Conservation (phyloP, 495 filamentous ascomycete species). For the Achaetomiella virescens region DNA sequence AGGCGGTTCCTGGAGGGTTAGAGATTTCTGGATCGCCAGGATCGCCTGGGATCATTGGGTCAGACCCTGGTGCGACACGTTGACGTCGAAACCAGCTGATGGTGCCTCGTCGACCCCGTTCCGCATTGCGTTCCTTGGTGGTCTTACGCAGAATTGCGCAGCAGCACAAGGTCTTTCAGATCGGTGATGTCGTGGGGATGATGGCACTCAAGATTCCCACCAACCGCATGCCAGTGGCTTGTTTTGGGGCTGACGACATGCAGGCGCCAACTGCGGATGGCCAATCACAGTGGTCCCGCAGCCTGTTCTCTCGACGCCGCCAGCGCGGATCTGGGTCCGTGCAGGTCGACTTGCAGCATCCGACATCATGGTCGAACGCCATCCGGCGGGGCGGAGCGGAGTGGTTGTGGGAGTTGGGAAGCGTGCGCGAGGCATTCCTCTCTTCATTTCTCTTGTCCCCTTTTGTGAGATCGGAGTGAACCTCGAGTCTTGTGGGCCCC, state of each 20-base stretch:
- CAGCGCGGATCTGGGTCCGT: background rate
- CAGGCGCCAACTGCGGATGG: background rate
- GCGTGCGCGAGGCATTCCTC: too few species aligned
- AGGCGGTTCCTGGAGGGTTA: background rate
- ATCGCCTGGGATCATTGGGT: background rate
- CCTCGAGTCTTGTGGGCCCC: too few species aligned
- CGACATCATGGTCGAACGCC: too few species aligned
- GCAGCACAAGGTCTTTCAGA: background rate
- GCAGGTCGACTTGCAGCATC: background rate
- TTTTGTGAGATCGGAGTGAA: too few species aligned
- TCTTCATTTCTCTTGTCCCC: too few species aligned
- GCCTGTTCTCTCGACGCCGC: background rate
- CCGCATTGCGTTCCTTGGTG: too few species aligned
- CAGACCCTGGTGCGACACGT: background rate
- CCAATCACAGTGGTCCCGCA: background rate
- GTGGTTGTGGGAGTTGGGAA: too few species aligned
- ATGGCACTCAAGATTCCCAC: background rate
- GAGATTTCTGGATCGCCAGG: background rate
- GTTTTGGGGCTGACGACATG: background rate
- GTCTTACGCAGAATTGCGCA: too few species aligned
- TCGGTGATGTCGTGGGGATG: background rate
- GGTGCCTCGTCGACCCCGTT: too few species aligned
- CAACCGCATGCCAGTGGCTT: background rate
- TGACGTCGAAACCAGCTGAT: too few species aligned
- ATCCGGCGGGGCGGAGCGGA: too few species aligned